A percentile compares a stretch with the other conserved stretches of the same genome.
phyloP scores from a whole-genome alignment of 2,329 filamentous ascomycete genomes.

The Ceratocystis variospora region DNA sequence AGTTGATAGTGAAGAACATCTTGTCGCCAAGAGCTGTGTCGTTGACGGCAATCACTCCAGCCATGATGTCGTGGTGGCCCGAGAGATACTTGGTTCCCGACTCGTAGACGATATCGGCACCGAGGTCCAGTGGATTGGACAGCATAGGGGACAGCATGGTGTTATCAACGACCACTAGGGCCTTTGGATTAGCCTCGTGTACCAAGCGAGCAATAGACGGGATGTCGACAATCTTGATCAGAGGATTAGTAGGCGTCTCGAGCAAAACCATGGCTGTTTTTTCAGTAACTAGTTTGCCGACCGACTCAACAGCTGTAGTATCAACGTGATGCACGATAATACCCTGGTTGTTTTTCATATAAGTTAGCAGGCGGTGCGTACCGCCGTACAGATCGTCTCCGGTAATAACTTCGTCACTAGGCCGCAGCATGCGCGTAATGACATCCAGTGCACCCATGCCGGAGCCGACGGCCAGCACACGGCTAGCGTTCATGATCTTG shows the following conservation, averaged over 20 bases:
- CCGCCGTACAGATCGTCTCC: constrained; percentile 95
- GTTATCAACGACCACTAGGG: constrained; percentile 88
- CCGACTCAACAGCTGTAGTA: constrained; percentile 63
- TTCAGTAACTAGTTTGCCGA: constrained; percentile 51
- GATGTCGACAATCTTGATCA: constrained; percentile 97
- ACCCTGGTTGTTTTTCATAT: constrained; percentile 73
- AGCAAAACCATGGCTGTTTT: constrained; percentile 94
- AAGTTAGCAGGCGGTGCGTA: constrained; percentile 85
- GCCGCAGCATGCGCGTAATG: constrained; percentile 76
- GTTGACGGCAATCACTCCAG: constrained; percentile 87
- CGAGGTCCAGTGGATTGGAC: constrained; percentile 82
- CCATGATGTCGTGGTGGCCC: constrained; percentile 98
- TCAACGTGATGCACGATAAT: constrained; percentile 95
- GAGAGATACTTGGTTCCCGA: constrained; percentile 96
- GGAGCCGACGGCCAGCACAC: constrained; percentile 83
- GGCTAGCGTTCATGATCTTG: constrained; percentile 95
- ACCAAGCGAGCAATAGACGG: constrained; percentile 60
- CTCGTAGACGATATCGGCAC: constrained; percentile 93
- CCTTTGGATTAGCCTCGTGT: constrained; percentile 63
- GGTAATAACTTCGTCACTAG: constrained; percentile 92
- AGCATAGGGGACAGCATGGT: constrained; percentile 97
- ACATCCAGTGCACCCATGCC: constrained; percentile 97
- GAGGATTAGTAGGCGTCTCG: constrained; percentile 90
- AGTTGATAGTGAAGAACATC: constrained; percentile 94
- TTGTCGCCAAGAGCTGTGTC: constrained; percentile 68